phyloP scores from a whole-genome alignment of 2,329 filamentous ascomycete genomes.

The Cryphonectria nitschkei region DNA sequence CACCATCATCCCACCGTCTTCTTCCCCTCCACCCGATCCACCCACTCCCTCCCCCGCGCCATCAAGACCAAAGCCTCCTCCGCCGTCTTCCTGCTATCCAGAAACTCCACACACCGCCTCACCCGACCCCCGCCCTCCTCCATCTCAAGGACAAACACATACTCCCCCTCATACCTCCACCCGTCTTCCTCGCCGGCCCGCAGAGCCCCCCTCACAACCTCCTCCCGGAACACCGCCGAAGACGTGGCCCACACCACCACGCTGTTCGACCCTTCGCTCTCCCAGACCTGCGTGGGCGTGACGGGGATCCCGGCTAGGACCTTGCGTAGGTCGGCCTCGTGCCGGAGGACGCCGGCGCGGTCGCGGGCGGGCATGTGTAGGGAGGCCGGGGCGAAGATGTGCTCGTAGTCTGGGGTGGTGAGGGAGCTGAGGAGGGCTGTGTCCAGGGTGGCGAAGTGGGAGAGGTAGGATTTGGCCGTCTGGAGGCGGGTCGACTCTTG shows the following conservation, averaged over 20 bases:
- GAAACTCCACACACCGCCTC: constrained; percentile 20
- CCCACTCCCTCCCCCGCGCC: constrained; percentile 15
- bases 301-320: constrained; percentile 22
- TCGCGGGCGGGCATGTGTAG: constrained; percentile 4
- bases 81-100: constrained; percentile 23
- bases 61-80: constrained; percentile 3
- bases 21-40: neutral
- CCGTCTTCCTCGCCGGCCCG: neutral
- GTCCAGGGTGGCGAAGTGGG: constrained; percentile 19
- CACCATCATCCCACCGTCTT: neutral
- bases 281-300: constrained; percentile 8
- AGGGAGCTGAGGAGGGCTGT: constrained; percentile 10
- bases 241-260: constrained; percentile 26
- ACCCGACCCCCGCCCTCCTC: constrained; percentile 24
- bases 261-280: constrained; percentile 26
- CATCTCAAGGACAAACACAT: constrained; percentile 26
- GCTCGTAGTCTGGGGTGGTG: constrained; percentile 12
- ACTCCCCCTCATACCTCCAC: constrained; percentile 24
- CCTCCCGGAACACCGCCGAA: constrained; percentile 9
- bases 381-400: constrained; percentile 20
- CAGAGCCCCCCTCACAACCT: neutral
- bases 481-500: constrained; percentile 19
- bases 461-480: constrained; percentile 20
- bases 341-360: constrained; percentile 10
- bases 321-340: constrained; percentile 10